Evolutionary conservation across 768 basidiomycete genomes (phyloP).

Genomic region (Gelatoporia subvermispora): DNA sequence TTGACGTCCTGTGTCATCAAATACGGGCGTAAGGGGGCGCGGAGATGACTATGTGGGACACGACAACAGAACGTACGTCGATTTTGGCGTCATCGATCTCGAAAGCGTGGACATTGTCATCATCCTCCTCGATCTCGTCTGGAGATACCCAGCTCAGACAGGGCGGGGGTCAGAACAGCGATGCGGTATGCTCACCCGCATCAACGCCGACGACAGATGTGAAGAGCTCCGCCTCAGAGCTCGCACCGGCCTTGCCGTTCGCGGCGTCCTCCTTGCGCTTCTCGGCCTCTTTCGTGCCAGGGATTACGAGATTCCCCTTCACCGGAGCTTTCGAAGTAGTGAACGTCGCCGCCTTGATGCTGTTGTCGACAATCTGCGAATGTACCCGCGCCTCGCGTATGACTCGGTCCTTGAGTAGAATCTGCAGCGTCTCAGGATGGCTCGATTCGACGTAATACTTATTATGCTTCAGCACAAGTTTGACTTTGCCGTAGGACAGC

Average conservation of each 20-base stretch:
- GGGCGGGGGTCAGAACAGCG: neutral
- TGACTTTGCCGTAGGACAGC: conserved; percentile 95
- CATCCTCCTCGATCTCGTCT: conserved; percentile 98
- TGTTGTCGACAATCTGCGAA: conserved; percentile 62
- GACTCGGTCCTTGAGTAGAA: conserved; percentile 77
- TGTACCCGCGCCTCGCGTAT: conserved; percentile 83
- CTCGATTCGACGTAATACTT: conserved; percentile 95
- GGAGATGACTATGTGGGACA: neutral
- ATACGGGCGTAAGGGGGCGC: neutral
- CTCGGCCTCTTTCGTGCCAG: conserved; percentile 72
- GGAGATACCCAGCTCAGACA: conserved; percentile 4
- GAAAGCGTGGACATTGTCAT: conserved; percentile 95
- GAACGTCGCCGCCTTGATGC: conserved; percentile 71
- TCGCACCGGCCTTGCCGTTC: conserved; percentile 27
- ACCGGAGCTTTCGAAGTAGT: conserved; percentile 80
- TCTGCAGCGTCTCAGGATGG: conserved; percentile 88
- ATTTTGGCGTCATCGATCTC: conserved; percentile 93
- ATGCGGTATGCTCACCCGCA: conserved; percentile 46
- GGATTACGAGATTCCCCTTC: conserved; percentile 78
- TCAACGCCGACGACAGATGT: conserved; percentile 97
- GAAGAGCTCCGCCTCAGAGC: conserved; percentile 75
- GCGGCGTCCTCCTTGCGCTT: conserved; percentile 64
- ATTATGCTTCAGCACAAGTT: conserved; percentile 96
- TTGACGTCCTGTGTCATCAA: conserved; percentile 74
- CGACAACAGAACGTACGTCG: conserved; percentile 60